Conservation (phyloP, 352 stramenopile species). For the Globisporangium barbulae region DNA sequence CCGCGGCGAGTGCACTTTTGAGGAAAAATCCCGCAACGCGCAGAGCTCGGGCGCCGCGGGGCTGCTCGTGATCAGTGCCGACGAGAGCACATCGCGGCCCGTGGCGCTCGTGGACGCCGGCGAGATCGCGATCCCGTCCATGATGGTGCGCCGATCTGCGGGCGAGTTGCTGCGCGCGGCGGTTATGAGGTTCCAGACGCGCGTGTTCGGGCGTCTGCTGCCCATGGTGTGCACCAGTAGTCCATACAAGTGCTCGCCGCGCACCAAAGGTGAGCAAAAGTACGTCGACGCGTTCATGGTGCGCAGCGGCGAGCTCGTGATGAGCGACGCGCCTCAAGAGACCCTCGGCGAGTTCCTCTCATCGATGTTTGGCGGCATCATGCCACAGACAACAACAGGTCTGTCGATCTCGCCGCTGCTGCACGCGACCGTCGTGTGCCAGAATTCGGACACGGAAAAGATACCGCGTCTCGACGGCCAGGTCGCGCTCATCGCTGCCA, state of each 20-base stretch:
- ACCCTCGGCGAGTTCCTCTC: constrained; percentile 48
- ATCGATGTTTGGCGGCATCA: constrained; percentile 44
- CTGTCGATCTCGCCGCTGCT: constrained; percentile 23
- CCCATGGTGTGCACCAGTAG: constrained; percentile 51
- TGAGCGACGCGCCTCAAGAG: constrained; percentile 11
- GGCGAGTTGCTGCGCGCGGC: constrained; percentile 42
- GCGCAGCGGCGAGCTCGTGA: constrained; percentile 37
- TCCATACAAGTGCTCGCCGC: constrained; percentile 43
- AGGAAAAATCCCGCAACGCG: constrained; percentile 50
- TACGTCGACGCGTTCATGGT: constrained; percentile 33
- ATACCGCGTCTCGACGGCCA: constrained; percentile 24
- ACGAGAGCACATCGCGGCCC: constrained; percentile 40
- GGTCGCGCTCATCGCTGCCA: constrained; percentile 31
- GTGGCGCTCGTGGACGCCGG: constrained; percentile 36
- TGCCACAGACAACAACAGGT: constrained; percentile 21
- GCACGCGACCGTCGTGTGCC: constrained; percentile 27
- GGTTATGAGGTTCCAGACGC: constrained; percentile 19
- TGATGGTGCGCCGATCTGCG: constrained; percentile 58
- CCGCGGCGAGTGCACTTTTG: constrained; percentile 63
- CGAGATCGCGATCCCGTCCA: constrained; percentile 48
- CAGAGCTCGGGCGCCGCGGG: constrained; percentile 42
- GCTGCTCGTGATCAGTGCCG: constrained; percentile 47
- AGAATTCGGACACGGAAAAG: constrained; percentile 11
- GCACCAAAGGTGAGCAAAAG: constrained; percentile 22
- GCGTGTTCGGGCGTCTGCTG: constrained; percentile 42